Conservation (phyloP, 106 monocot genomes). For the Acorus gramineus region DNA sequence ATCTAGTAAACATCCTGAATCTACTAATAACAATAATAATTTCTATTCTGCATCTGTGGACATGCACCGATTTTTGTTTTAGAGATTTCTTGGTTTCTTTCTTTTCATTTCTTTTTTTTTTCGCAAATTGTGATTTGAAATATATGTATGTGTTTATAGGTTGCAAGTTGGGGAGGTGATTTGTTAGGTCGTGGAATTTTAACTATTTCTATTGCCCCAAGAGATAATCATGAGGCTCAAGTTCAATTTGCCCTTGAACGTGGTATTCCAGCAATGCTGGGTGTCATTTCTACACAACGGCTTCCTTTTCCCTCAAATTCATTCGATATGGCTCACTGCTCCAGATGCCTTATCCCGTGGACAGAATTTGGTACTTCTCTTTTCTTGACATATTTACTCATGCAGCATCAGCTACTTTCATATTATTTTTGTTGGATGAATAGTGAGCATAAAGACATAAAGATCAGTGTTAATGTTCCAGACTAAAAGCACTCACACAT, state of each 20-base stretch:
- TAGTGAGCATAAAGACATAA: too few species aligned
- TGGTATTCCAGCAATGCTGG: conserved; percentile 81
- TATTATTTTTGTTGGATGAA: too few species aligned
- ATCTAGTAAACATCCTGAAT: too few species aligned
- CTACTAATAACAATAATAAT: too few species aligned
- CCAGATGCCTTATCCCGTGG: conserved; percentile 85
- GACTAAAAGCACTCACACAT: too few species aligned
- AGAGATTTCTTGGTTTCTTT: too few species aligned
- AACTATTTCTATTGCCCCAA: conserved; percentile 70
- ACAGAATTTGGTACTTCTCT: conserved; percentile 57
- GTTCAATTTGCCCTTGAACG: conserved; percentile 87
- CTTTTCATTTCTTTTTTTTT: too few species aligned
- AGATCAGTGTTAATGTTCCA: too few species aligned
- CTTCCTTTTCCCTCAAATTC: conserved; percentile 78
- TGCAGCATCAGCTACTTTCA: too few species aligned
- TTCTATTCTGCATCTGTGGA: not conserved
- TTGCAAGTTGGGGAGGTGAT: conserved; percentile 87
- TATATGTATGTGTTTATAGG: conserved; percentile 22
- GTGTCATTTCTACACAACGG: conserved; percentile 76
- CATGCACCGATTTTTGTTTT: not conserved
- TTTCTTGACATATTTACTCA: not conserved
- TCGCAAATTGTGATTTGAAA: too few species aligned
- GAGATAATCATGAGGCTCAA: conserved; percentile 92
- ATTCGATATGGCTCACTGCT: conserved; percentile 85
- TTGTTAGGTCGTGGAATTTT: conserved; percentile 62